Evolutionary conservation across 2,329 filamentous ascomycete species (phyloP).

Genomic region (Penicillium thymicola): DNA sequence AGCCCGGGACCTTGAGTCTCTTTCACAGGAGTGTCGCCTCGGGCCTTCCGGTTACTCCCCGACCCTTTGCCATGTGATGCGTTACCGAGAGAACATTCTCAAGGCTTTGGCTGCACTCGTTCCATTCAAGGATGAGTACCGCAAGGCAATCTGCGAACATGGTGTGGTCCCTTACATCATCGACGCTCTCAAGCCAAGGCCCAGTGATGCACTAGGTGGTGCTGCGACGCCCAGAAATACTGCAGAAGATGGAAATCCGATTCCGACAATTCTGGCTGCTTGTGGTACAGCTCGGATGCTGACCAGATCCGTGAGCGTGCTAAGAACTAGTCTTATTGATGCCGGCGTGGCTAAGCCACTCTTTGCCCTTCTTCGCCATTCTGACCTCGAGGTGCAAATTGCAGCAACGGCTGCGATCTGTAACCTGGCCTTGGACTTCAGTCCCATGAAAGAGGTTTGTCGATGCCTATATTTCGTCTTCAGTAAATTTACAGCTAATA

Average conservation of each 20-base stretch:
- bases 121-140: slow-evolving; percentile 76
- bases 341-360: slow-evolving; percentile 75
- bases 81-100: slow-evolving; percentile 70
- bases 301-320: slow-evolving; percentile 76
- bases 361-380: slow-evolving; percentile 70
- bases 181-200: slow-evolving; percentile 68
- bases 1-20: slow-evolving; percentile 17
- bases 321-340: slow-evolving; percentile 85
- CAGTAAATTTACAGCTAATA: slow-evolving; percentile 8
- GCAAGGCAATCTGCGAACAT: slow-evolving; percentile 76
- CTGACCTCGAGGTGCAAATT: slow-evolving; percentile 74
- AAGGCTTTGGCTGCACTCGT: slow-evolving; percentile 79
- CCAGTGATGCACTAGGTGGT: slow-evolving; percentile 28
- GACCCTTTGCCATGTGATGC: slow-evolving; percentile 65
- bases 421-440: slow-evolving; percentile 84
- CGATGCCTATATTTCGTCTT: not conserved
- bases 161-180: slow-evolving; percentile 79
- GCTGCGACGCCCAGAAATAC: slow-evolving; percentile 32
- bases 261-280: slow-evolving; percentile 75
- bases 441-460: slow-evolving; percentile 82
- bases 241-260: slow-evolving; percentile 69
- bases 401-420: slow-evolving; percentile 80
- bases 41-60: slow-evolving; percentile 62
- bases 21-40: slow-evolving; percentile 47
- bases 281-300: slow-evolving; percentile 79